A percentile compares a stretch with the other conserved stretches of the same genome.
Conservation (phyloP, 176 grass and related monocot species). For the Dendrocalamus sinicus region DNA sequence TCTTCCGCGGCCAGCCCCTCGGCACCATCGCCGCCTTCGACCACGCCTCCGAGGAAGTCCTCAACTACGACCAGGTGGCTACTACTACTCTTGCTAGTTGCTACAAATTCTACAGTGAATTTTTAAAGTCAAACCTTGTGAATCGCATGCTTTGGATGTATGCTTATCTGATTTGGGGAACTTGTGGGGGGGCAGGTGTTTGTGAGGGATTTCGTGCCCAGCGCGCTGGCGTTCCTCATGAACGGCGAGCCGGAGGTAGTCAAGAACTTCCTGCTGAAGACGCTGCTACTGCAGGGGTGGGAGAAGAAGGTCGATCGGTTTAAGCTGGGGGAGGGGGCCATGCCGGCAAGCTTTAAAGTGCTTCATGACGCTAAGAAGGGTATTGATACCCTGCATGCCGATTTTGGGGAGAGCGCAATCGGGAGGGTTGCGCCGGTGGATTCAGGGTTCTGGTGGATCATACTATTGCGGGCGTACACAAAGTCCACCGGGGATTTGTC, state of each 20-base stretch:
- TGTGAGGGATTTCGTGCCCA: conserved; percentile 82
- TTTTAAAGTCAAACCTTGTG: not conserved
- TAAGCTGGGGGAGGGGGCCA: conserved; percentile 77
- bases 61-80: conserved; percentile 76
- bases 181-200: conserved; percentile 54
- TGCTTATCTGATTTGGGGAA: not conserved
- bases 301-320: conserved; percentile 78
- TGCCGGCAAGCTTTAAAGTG: conserved; percentile 81
- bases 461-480: conserved; percentile 72
- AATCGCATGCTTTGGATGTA: not conserved
- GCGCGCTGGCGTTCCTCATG: conserved; percentile 74
- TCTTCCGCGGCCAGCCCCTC: conserved; percentile 69
- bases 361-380: conserved; percentile 66
- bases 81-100: not conserved
- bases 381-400: conserved; percentile 61
- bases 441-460: conserved; percentile 80
- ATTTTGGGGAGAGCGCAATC: conserved; percentile 78
- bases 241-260: conserved; percentile 76
- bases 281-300: conserved; percentile 70
- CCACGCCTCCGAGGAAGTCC: conserved; percentile 72
- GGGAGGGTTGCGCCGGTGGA: conserved; percentile 69
- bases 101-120: not conserved
- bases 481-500: conserved; percentile 65
- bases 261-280: conserved; percentile 78
- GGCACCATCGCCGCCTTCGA: conserved; percentile 72